These are phyloP conservation scores for Lachancea quebecensis DNA, from an alignment of 805 yeast genomes.

Conservation along the genomic window DNA sequence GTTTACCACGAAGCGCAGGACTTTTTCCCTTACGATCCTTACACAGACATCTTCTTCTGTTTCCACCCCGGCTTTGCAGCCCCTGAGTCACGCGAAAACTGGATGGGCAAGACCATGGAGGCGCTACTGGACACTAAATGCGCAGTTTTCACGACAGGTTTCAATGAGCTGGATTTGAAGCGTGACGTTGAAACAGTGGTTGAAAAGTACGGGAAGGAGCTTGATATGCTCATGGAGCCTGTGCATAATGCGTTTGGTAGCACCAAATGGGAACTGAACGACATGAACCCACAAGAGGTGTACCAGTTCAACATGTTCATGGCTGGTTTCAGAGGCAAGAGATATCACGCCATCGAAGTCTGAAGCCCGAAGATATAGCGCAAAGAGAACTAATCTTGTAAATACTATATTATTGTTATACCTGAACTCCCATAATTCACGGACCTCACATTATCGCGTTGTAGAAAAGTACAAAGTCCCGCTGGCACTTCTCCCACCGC, in stretches of 20 bases:
- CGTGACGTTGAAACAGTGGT: constrained; percentile 69
- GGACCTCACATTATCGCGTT: constrained; percentile 47
- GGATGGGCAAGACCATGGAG: constrained; percentile 87
- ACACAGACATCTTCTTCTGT: constrained; percentile 82
- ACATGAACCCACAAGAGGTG: constrained; percentile 84
- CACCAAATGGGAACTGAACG: constrained; percentile 92
- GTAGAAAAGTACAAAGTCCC: constrained; percentile 54
- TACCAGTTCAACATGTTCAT: constrained; percentile 86
- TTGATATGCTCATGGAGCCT: constrained; percentile 75
- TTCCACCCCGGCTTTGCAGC: constrained; percentile 95
- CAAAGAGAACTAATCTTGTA: constrained; percentile 6
- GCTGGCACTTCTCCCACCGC: constrained; percentile 89
- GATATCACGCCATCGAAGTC: constrained; percentile 74
- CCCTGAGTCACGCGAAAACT: constrained; percentile 67
- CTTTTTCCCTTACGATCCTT: constrained; percentile 97
- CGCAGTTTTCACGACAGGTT: constrained; percentile 85
- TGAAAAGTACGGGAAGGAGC: constrained; percentile 59
- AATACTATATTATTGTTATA: constrained; percentile 4
- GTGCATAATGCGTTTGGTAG: constrained; percentile 70
- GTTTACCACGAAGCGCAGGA: constrained; percentile 87
- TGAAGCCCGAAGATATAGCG: constrained; percentile 2
- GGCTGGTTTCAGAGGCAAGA: constrained; percentile 91
- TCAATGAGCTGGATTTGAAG: constrained; percentile 63
- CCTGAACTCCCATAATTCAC: constrained; percentile 1
- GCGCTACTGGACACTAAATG: constrained; percentile 91